phyloP scores from a whole-genome alignment of 164 flowering plant genomes.

The Chimonanthus praecox region DNA sequence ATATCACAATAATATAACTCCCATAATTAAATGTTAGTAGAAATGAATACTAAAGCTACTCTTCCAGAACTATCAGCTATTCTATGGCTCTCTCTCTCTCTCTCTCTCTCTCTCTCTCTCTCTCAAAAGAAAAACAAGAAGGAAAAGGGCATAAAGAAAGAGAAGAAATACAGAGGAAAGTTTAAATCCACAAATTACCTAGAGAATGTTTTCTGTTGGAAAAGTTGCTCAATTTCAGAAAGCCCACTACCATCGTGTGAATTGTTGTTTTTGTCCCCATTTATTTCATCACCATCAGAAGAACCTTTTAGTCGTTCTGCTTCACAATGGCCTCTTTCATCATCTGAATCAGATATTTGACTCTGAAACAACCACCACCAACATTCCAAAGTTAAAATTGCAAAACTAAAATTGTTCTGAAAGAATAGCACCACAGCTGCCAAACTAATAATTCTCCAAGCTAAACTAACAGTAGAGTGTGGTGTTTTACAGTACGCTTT shows the following conservation, averaged over 20 bases:
- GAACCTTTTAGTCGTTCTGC: slow-evolving; percentile 12
- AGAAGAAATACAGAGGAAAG: neutral
- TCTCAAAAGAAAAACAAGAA: neutral
- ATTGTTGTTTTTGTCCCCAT: slow-evolving; percentile 13
- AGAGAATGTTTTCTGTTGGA: slow-evolving; percentile 54
- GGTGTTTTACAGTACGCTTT: neutral
- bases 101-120: neutral
- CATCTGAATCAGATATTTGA: slow-evolving; percentile 19
- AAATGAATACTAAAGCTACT: too few species aligned
- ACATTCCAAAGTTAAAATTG: neutral
- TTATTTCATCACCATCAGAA: slow-evolving; percentile 18
- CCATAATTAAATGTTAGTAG: neutral
- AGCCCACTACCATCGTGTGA: slow-evolving; percentile 25
- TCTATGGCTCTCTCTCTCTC: neutral
- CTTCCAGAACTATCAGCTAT: neutral
- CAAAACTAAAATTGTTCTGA: neutral
- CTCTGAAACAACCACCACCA: slow-evolving; percentile 28
- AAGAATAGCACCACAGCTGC: neutral
- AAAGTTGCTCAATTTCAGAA: slow-evolving; percentile 58
- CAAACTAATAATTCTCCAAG: neutral
- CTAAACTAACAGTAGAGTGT: neutral
- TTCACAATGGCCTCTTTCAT: slow-evolving; percentile 21
- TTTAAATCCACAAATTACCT: slow-evolving; percentile 34
- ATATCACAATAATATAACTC: neutral
- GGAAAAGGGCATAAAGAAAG: neutral